Conservation (phyloP, 345 rosid species). For the Ceriops zippeliana region DNA sequence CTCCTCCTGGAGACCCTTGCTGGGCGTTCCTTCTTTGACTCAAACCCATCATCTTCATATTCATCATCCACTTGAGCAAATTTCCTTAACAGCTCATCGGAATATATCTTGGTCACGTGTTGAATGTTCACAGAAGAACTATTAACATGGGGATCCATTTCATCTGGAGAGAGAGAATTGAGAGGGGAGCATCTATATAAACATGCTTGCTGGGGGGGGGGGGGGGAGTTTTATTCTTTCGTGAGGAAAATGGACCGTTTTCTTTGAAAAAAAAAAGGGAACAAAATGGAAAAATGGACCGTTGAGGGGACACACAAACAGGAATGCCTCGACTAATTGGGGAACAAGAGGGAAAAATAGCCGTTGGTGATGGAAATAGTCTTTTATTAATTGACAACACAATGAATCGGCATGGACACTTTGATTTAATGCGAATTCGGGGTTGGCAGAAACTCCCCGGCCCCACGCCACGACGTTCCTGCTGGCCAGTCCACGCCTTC, state of each 20-base stretch:
- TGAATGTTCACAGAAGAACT: slow-evolving; percentile 33
- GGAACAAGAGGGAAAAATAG: slow-evolving; percentile 28
- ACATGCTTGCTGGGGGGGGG: not conserved
- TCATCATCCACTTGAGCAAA: slow-evolving; percentile 40
- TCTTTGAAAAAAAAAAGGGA: slow-evolving; percentile 9
- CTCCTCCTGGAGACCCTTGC: slow-evolving; percentile 31
- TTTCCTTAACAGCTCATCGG: slow-evolving; percentile 80
- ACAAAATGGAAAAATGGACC: slow-evolving; percentile 39
- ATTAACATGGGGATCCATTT: not conserved
- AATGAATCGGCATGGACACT: slow-evolving; percentile 11
- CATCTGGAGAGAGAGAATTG: not conserved
- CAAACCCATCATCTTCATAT: slow-evolving; percentile 13
- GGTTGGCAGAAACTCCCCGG: too few relatives aligned
- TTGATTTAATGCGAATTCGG: not conserved
- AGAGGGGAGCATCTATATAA: not conserved
- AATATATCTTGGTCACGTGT: slow-evolving; percentile 65
- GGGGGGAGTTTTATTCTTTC: slow-evolving; percentile 5
- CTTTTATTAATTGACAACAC: not conserved
- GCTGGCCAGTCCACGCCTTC: too few relatives aligned
- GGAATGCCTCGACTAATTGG: slow-evolving; percentile 26
- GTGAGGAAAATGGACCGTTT: slow-evolving; percentile 56
- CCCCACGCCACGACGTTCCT: too few relatives aligned
- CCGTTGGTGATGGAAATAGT: slow-evolving; percentile 30
- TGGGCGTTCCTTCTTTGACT: slow-evolving; percentile 11
- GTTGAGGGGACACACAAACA: slow-evolving; percentile 33